A percentile compares a stretch with the other conserved stretches of the same genome.
These are phyloP conservation scores for Aspergillus viridinutans DNA, from an alignment of 2,329 filamentous ascomycete species.

Conservation along the genomic window DNA sequence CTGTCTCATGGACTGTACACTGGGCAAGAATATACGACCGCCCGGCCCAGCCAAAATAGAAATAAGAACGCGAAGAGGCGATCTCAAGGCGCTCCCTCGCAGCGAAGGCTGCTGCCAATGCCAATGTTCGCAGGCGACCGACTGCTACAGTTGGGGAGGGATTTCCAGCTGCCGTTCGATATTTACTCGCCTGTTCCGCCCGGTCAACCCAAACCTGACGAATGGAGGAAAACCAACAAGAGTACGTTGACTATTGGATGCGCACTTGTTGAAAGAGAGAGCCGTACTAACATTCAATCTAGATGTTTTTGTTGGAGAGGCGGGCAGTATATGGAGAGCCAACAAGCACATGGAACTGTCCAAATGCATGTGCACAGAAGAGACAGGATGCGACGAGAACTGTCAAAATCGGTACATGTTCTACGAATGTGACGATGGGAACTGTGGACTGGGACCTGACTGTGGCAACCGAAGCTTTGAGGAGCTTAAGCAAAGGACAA, in stretches of 20 bases:
- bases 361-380: conserved; percentile 70
- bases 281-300: conserved; percentile 26
- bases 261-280: conserved; percentile 1
- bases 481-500: conserved; percentile 68
- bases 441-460: conserved; percentile 74
- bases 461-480: conserved; percentile 90
- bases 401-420: conserved; percentile 97
- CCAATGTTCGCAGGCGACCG: conserved; percentile 76
- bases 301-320: conserved; percentile 90
- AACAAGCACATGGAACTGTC: conserved; percentile 69
- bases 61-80: conserved; percentile 37
- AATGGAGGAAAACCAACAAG: conserved; percentile 87
- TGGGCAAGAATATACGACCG: conserved; percentile 62
- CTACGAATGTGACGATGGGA: conserved; percentile 89
- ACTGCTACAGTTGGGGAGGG: conserved; percentile 65
- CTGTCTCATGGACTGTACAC: conserved; percentile 79
- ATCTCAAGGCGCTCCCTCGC: conserved; percentile 20
- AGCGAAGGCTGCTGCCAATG: conserved; percentile 57
- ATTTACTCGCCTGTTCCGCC: conserved; percentile 81
- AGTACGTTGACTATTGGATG: conserved; percentile 55
- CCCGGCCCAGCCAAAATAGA: conserved; percentile 47
- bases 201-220: conserved; percentile 84
- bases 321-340: conserved; percentile 75
- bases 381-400: conserved; percentile 78
- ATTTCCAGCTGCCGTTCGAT: conserved; percentile 87